Evolutionary conservation across 306 rosid genomes (phyloP).

Genomic region (Vigna mungo): DNA sequence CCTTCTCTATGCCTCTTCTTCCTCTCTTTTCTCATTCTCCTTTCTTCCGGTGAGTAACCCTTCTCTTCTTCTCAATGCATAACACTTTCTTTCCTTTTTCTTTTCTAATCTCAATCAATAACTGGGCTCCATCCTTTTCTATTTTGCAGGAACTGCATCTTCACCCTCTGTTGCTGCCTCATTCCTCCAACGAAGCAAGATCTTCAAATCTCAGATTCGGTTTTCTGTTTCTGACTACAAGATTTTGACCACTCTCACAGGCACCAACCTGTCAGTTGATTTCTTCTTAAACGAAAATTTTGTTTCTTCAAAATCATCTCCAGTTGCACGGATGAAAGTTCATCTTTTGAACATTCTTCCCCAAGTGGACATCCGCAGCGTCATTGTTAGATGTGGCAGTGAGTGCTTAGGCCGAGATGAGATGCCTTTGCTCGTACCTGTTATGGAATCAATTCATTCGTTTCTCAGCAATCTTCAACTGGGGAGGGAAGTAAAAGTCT

Average conservation of each 20-base stretch:
- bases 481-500: slow-evolving; percentile 51
- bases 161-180: slow-evolving; percentile 44
- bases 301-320: slow-evolving; percentile 41
- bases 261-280: slow-evolving; percentile 56
- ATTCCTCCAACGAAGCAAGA: slow-evolving; percentile 54
- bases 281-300: slow-evolving; percentile 54
- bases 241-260: slow-evolving; percentile 46
- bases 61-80: neutral
- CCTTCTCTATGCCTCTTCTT: slow-evolving; percentile 57
- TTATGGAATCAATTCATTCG: slow-evolving; percentile 50
- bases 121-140: neutral
- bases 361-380: slow-evolving; percentile 49
- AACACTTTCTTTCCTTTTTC: slow-evolving; percentile 34
- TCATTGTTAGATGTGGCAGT: slow-evolving; percentile 50
- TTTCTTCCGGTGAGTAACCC: slow-evolving; percentile 65
- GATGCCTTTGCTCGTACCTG: slow-evolving; percentile 45
- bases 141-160: slow-evolving; percentile 31
- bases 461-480: slow-evolving; percentile 43
- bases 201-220: slow-evolving; percentile 56
- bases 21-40: slow-evolving; percentile 59
- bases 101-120: slow-evolving; percentile 39
- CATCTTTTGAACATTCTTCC: slow-evolving; percentile 53
- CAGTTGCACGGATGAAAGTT: slow-evolving; percentile 51
- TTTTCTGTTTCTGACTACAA: slow-evolving; percentile 47
- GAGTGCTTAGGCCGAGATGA: slow-evolving; percentile 45